Percentiles rank a stretch among this genome's conserved stretches.
phyloP scores from a whole-genome alignment of 495 filamentous ascomycete species.

The Apodospora peruviana region DNA sequence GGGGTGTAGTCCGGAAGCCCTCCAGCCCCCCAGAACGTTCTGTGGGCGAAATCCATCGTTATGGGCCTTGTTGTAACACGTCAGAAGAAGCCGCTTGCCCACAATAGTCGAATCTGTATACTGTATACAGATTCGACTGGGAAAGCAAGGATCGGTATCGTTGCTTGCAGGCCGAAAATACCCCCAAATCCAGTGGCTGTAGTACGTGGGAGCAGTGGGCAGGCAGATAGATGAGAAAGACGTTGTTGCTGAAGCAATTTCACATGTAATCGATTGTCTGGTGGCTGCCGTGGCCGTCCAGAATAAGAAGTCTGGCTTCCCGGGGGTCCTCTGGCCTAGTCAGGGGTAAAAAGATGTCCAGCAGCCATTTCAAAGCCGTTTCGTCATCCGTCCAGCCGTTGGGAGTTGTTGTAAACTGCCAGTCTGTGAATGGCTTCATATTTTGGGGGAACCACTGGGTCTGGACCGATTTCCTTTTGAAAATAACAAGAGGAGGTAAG shows the following conservation, averaged over 20 bases:
- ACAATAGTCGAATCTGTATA: background rate
- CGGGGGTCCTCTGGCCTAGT: background rate
- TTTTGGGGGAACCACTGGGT: background rate
- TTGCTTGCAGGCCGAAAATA: background rate
- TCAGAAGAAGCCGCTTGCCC: background rate
- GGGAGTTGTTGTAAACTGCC: background rate
- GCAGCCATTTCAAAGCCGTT: background rate
- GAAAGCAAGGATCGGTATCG: background rate
- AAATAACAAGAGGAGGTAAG: conserved; percentile 2
- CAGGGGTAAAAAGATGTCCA: background rate
- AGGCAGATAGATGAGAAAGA: background rate
- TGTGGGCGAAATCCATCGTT: background rate
- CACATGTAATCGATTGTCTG: background rate
- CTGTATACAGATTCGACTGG: background rate
- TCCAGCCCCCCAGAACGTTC: background rate
- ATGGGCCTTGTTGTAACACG: background rate
- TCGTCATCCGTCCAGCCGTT: background rate
- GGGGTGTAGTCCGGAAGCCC: background rate
- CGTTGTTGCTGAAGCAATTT: background rate
- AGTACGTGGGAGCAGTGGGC: background rate
- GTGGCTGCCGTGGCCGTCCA: background rate
- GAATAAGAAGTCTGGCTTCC: background rate
- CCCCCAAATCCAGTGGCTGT: background rate
- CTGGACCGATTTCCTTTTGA: conserved; percentile 3
- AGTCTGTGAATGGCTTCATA: background rate